Evolutionary conservation across 2,329 filamentous ascomycete genomes (phyloP).

Genomic region (Xylaria sp.): DNA sequence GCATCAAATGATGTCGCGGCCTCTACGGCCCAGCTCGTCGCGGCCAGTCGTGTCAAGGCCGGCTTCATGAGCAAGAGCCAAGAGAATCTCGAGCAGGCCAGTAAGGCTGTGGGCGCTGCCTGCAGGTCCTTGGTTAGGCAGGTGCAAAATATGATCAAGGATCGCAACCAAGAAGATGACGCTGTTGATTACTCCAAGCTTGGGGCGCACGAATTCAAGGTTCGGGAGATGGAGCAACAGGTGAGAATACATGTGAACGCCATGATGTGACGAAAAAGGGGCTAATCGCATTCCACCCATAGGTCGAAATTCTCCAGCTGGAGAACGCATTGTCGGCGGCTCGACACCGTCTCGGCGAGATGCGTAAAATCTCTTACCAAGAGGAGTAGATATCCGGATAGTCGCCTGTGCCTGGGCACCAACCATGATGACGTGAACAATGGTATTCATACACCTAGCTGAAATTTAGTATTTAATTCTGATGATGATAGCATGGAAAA

Average conservation of each 20-base stretch:
- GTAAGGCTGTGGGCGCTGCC: conserved; percentile 88
- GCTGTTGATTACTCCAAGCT: conserved; percentile 86
- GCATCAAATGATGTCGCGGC: conserved; percentile 97
- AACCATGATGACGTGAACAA: background rate
- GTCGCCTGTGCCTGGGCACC: background rate
- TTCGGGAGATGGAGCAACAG: conserved; percentile 99
- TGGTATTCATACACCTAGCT: background rate
- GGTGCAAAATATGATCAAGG: conserved; percentile 92
- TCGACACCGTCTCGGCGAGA: conserved; percentile 85
- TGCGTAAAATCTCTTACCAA: conserved; percentile 96
- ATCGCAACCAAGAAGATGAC: conserved; percentile 82
- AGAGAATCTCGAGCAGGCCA: conserved; percentile 86
- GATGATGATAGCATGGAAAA: background rate
- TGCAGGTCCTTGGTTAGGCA: conserved; percentile 88
- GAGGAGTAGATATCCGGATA: conserved; percentile 63
- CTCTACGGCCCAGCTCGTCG: conserved; percentile 94
- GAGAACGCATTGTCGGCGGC: conserved; percentile 85
- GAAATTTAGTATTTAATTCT: background rate
- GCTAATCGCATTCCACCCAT: conserved; percentile 31
- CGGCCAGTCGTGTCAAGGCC: conserved; percentile 93
- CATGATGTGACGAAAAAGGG: background rate
- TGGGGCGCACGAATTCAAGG: conserved; percentile 96
- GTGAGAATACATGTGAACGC: conserved; percentile 54
- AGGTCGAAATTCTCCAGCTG: conserved; percentile 97
- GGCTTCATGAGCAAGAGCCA: conserved; percentile 98